Evolutionary conservation across 2,329 filamentous ascomycete species (phyloP).

Genomic region (Kalaharituber pfeilii): DNA sequence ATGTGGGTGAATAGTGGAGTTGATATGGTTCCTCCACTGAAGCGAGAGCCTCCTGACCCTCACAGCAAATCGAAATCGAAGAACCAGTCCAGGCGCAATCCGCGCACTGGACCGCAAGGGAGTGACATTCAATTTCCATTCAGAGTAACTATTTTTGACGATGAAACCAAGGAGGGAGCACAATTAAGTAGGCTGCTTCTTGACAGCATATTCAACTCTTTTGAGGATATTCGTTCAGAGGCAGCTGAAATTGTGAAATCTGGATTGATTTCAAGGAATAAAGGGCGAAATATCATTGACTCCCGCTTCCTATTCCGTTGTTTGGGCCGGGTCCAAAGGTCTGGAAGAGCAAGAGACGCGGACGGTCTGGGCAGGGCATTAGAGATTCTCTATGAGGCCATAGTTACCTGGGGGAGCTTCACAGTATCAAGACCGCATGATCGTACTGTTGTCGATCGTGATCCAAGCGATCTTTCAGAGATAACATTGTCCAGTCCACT

Average conservation of each 20-base stretch:
- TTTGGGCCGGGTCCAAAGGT: constrained; percentile 42
- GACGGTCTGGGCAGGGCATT: constrained; percentile 60
- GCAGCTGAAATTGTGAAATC: constrained; percentile 37
- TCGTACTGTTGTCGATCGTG: not conserved
- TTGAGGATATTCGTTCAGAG: constrained; percentile 66
- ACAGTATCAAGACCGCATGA: too few relatives aligned
- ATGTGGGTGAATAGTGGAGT: constrained; percentile 5
- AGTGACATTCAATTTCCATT: constrained; percentile 26
- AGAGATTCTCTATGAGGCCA: constrained; percentile 42
- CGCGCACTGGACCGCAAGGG: not conserved
- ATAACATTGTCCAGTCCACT: not conserved
- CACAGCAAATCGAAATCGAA: too few relatives aligned
- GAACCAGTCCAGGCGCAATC: too few relatives aligned
- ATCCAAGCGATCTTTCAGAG: not conserved
- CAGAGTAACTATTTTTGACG: constrained; percentile 19
- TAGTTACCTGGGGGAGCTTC: not conserved
- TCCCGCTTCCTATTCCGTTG: constrained; percentile 35
- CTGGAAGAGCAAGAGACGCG: constrained; percentile 75
- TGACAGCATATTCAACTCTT: constrained; percentile 73
- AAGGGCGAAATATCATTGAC: constrained; percentile 26
- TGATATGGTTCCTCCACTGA: not conserved
- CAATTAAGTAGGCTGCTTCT: constrained; percentile 45
- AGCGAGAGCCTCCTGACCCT: not conserved
- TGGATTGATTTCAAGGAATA: constrained; percentile 27
- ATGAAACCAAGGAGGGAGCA: constrained; percentile 3